Conservation (phyloP, 73 alveolate genomes). For the Symbiodinium pilosum region DNA sequence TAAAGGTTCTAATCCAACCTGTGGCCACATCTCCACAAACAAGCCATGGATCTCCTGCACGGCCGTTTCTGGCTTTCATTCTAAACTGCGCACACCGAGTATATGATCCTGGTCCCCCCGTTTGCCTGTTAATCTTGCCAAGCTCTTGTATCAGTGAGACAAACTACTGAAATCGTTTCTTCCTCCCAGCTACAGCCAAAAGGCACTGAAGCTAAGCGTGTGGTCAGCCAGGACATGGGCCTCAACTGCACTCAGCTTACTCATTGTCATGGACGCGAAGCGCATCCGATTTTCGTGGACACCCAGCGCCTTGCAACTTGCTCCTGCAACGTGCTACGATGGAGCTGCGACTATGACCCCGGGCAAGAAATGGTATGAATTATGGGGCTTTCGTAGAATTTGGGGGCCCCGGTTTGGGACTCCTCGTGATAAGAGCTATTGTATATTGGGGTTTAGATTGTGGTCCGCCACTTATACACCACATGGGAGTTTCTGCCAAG, state of each 20-base stretch:
- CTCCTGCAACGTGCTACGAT: conserved; percentile 35
- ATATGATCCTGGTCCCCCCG: too few relatives aligned
- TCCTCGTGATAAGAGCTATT: too few relatives aligned
- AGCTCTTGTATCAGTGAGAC: too few relatives aligned
- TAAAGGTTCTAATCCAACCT: too few relatives aligned
- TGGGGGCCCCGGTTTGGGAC: not conserved
- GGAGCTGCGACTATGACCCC: conserved; percentile 23
- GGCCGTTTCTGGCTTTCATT: too few relatives aligned
- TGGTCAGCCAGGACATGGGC: conserved; percentile 38
- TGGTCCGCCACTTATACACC: not conserved
- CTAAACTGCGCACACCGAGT: too few relatives aligned
- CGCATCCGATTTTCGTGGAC: conserved; percentile 29
- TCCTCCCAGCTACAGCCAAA: too few relatives aligned
- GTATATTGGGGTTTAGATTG: not conserved
- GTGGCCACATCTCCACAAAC: too few relatives aligned
- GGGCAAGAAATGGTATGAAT: not conserved
- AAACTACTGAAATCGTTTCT: too few relatives aligned
- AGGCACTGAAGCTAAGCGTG: too few relatives aligned
- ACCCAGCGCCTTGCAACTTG: conserved; percentile 50
- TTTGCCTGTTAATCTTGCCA: too few relatives aligned
- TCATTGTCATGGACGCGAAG: not conserved
- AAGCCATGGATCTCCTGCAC: too few relatives aligned
- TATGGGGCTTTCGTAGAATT: not conserved
- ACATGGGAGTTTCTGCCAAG: not conserved
- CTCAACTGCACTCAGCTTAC: conserved; percentile 53